phyloP scores from a whole-genome alignment of 768 basidiomycete species.

The Scleroderma bovista region DNA sequence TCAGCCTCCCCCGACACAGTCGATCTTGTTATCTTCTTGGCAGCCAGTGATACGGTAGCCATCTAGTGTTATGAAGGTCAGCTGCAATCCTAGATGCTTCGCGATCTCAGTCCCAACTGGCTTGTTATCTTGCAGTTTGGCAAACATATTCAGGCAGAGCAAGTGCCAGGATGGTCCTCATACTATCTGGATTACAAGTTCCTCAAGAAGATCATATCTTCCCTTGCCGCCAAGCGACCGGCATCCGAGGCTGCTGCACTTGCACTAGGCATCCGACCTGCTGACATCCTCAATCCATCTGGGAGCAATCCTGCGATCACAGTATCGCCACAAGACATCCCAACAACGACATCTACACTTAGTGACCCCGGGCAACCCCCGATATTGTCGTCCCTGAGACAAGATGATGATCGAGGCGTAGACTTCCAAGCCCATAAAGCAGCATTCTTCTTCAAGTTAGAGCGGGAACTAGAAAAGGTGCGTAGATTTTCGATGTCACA shows the following conservation, averaged over 20 bases:
- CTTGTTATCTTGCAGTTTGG: constrained; percentile 65
- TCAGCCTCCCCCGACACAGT: background rate
- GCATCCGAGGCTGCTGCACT: constrained; percentile 87
- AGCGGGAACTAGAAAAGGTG: constrained; percentile 96
- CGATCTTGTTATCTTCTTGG: constrained; percentile 1
- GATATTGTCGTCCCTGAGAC: constrained; percentile 54
- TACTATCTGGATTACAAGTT: constrained; percentile 99
- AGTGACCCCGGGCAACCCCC: constrained; percentile 48
- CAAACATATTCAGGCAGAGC: constrained; percentile 93
- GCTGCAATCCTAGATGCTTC: constrained; percentile 1
- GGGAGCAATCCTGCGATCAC: constrained; percentile 28
- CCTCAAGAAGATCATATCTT: constrained; percentile 97
- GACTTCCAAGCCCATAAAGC: constrained; percentile 94
- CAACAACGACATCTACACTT: constrained; percentile 12
- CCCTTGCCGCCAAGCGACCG: constrained; percentile 82
- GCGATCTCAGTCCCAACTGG: background rate
- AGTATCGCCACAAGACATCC: constrained; percentile 12
- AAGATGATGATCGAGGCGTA: constrained; percentile 70
- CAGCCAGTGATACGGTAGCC: constrained; percentile 3
- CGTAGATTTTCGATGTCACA: constrained; percentile 13
- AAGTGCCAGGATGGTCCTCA: constrained; percentile 93
- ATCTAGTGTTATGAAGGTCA: constrained; percentile 27
- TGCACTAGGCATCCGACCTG: constrained; percentile 74
- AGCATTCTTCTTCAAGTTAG: constrained; percentile 98
- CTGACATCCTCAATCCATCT: constrained; percentile 39